Base-by-base conservation (phyloP, 2,329 filamentous ascomycete genomes). In the Mollisia scopiformis region DNA sequence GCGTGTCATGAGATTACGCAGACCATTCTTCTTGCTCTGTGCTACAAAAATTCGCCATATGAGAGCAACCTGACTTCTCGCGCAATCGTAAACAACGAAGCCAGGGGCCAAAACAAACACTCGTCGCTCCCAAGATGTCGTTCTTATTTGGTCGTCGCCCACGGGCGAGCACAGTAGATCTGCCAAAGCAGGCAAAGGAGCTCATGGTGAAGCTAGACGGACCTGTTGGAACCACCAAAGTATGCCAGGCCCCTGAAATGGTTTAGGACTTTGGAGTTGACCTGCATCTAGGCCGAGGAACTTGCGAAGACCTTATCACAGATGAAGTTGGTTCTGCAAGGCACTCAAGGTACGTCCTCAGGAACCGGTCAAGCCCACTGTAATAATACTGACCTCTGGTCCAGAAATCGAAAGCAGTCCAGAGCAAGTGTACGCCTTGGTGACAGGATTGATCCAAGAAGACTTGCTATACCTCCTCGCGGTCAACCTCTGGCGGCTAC, bases 261-360 rank as follows among this genome's bases (percentile, higher is more conserved):
- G 19, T 21, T 33, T 27, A 47, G 43, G 55, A 37, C 49, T 3
- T 58, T 50, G 56, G 53, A 58, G 65, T 67, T 70, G 61, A 72
- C 61, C 31, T 41, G 37, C 23, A 55, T 49, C 53, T 60, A 97
- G 93, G 84, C 88, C 64, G 94, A 98, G 73, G 93, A 97, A 73
- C 83, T 96, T 65, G 89, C 92, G 52, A 92, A 92, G 73, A 88
- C 93, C 68, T 84, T 99, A 65, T 84, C 84, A 55, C 91, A 96
- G 75, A 96, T 98, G 89, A 98, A 98, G 77, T 80, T 93, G 65
- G 87, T 95, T 62, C 86, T 99, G 14, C 94, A 98, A 81, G 95
- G 94, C 67, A 97, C 93, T 62, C 91, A 92, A 77, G 93, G 93
- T 96, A 82, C 61, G 77, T 72, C 55, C 25, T 21, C 19, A 7